Percentiles rank a stretch among this genome's conserved stretches.
These are phyloP conservation scores for Solanum chmielewskii DNA, from an alignment of 257 asterid species.

Conservation along the genomic window DNA sequence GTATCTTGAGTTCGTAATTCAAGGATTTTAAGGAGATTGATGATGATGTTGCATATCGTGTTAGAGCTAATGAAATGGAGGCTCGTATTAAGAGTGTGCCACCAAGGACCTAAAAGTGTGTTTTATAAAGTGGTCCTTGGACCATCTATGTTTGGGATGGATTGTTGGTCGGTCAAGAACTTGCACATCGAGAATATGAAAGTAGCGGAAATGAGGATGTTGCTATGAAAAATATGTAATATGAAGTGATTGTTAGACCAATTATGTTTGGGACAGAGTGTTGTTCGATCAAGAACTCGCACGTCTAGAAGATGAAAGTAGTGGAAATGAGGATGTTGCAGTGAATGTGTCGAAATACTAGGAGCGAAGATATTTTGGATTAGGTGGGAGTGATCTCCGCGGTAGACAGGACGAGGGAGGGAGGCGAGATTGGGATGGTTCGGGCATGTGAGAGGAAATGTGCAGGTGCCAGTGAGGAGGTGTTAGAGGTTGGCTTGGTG, in stretches of 20 bases:
- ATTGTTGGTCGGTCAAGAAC: background rate
- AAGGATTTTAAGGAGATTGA: background rate
- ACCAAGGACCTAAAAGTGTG: background rate
- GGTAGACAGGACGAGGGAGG: background rate
- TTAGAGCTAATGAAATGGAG: background rate
- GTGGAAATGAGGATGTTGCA: background rate
- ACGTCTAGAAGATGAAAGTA: background rate
- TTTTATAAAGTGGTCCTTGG: background rate
- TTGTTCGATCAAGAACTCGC: background rate
- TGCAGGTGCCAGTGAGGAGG: background rate
- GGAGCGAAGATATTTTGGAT: background rate
- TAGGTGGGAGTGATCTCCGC: background rate
- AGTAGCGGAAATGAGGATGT: background rate
- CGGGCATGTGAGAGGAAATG: background rate
- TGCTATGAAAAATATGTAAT: background rate
- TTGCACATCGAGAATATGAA: background rate
- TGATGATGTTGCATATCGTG: background rate
- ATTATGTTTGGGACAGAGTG: background rate
- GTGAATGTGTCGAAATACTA: background rate
- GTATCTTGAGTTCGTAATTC: background rate
- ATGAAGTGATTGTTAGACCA: background rate
- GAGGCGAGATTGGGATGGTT: background rate
- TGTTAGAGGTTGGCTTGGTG: background rate
- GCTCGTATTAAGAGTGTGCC: background rate
- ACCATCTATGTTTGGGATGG: background rate